Evolutionary conservation across 2,329 filamentous ascomycete genomes (phyloP).

Genomic region (Didymella segeticola): DNA sequence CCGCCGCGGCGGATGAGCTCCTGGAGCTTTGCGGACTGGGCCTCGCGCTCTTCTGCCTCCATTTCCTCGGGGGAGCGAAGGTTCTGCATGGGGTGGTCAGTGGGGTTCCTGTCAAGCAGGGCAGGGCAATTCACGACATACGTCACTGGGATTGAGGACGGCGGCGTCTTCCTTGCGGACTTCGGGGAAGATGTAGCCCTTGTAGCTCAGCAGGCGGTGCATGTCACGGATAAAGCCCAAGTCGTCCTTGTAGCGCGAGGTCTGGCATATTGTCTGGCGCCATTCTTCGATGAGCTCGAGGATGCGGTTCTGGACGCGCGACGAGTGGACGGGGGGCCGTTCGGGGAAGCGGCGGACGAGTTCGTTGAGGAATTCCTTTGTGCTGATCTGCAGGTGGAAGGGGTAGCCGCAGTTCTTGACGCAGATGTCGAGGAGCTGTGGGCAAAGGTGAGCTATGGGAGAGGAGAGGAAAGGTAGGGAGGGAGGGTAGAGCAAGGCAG

Average conservation of each 20-base stretch:
- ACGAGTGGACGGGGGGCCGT: conserved; percentile 83
- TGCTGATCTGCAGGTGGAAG: conserved; percentile 97
- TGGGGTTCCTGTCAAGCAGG: neutral
- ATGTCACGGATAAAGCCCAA: conserved; percentile 96
- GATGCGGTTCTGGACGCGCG: conserved; percentile 88
- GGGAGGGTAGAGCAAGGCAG: conserved; percentile 16
- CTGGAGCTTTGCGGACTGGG: conserved; percentile 97
- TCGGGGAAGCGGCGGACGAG: conserved; percentile 95
- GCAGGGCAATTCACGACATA: conserved; percentile 62
- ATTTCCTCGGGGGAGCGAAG: conserved; percentile 97
- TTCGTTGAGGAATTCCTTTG: conserved; percentile 98
- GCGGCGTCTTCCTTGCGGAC: conserved; percentile 92
- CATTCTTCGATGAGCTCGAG: conserved; percentile 98
- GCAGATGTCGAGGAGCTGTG: conserved; percentile 89
- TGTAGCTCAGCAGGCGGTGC: conserved; percentile 94
- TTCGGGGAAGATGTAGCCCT: conserved; percentile 95
- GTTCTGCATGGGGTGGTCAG: conserved; percentile 64
- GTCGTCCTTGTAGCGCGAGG: conserved; percentile 96
- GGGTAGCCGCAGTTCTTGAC: conserved; percentile 99
- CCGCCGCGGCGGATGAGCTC: conserved; percentile 92
- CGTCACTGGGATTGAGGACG: conserved; percentile 94
- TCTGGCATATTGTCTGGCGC: conserved; percentile 97
- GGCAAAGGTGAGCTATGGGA: conserved; percentile 32
- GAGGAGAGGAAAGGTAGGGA: conserved; percentile 18
- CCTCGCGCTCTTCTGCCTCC: conserved; percentile 94